Conservation (phyloP, 805 yeast species). For the Candida tammaniensis region DNA sequence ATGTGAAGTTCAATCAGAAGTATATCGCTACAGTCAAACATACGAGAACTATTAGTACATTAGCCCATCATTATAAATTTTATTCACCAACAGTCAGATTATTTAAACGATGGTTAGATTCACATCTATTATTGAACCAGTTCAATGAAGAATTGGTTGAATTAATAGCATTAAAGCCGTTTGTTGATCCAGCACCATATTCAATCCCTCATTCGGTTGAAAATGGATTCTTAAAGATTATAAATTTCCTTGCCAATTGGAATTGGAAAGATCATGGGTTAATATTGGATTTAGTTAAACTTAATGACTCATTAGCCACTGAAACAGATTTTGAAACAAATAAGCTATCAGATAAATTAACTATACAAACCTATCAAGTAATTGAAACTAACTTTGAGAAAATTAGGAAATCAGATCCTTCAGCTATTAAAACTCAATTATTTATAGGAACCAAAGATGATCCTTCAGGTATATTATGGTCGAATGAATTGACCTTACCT, state of each 20-base stretch:
- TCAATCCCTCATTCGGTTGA: constrained; percentile 74
- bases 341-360: constrained; percentile 58
- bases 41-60: constrained; percentile 69
- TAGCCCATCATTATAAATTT: constrained; percentile 68
- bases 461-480: constrained; percentile 84
- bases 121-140: constrained; percentile 71
- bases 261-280: constrained; percentile 92
- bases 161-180: constrained; percentile 75
- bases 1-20: constrained; percentile 60
- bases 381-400: constrained; percentile 64
- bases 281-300: constrained; percentile 69
- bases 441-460: constrained; percentile 84
- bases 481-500: constrained; percentile 60
- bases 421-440: constrained; percentile 72
- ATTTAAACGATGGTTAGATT: constrained; percentile 86
- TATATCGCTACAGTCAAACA: constrained; percentile 74
- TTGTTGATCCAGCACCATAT: constrained; percentile 86
- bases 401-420: constrained; percentile 76
- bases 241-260: constrained; percentile 77
- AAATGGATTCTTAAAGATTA: constrained; percentile 74
- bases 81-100: constrained; percentile 79
- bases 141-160: constrained; percentile 79
- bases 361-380: constrained; percentile 57
- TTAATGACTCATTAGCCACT: constrained; percentile 6
- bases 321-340: constrained; percentile 27